Percentiles rank a stretch among this genome's conserved stretches.
These are phyloP conservation scores for Fraxinus anomala DNA, from an alignment of 257 asterid species.

Conservation along the genomic window DNA sequence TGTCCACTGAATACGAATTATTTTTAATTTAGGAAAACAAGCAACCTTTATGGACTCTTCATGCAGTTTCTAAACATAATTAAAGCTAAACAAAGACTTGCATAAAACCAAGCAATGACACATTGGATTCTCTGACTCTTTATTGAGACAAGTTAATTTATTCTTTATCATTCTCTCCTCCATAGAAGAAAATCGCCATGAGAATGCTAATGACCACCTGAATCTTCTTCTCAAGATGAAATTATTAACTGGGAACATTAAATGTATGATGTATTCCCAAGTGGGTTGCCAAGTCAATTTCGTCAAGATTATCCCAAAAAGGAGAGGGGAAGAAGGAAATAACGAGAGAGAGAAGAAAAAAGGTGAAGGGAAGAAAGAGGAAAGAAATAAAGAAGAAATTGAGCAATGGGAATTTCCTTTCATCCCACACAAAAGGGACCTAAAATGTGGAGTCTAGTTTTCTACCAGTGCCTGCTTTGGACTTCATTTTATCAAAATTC, in stretches of 20 bases:
- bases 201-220: too few species aligned
- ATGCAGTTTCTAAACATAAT: too few species aligned
- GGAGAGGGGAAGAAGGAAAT: neutral
- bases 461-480: neutral
- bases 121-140: neutral
- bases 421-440: neutral
- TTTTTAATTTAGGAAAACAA: too few species aligned
- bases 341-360: neutral
- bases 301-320: neutral
- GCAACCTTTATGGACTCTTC: too few species aligned
- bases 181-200: neutral
- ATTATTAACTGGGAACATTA: too few species aligned
- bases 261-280: too few species aligned
- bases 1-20: too few species aligned
- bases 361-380: neutral
- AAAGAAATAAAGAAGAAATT: conserved; percentile 1
- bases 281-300: neutral
- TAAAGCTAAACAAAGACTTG: too few species aligned
- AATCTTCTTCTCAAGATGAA: too few species aligned
- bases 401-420: neutral
- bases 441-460: neutral
- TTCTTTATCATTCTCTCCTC: too few species aligned
- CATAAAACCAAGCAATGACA: too few species aligned
- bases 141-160: too few species aligned
- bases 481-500: conserved; percentile 5